Evolutionary conservation across 257 asterid genomes (phyloP).

Genomic region (Solanum boliviense): DNA sequence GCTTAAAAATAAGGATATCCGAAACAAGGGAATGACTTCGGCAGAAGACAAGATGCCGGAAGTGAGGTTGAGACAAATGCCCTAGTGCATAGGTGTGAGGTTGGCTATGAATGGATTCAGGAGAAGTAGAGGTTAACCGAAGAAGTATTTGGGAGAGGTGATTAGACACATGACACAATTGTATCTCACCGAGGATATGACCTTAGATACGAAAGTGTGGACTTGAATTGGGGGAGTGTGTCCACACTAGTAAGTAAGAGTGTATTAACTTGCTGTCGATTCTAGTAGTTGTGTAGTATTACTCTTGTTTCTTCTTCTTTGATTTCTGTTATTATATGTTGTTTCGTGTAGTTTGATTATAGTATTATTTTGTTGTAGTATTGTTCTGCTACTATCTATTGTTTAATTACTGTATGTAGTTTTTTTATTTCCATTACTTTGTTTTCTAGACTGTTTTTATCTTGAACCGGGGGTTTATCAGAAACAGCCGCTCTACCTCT

Average conservation of each 20-base stretch:
- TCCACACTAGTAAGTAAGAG: background rate
- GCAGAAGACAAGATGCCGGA: background rate
- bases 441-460: background rate
- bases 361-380: background rate
- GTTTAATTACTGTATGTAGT: background rate
- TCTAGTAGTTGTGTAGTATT: background rate
- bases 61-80: background rate
- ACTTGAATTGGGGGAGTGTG: background rate
- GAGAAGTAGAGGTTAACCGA: background rate
- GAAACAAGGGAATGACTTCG: background rate
- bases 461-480: background rate
- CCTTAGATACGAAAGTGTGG: background rate
- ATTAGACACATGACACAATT: background rate
- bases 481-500: background rate
- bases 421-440: background rate
- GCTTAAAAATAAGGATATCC: background rate
- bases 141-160: background rate
- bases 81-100: background rate
- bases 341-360: background rate
- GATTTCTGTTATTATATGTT: background rate
- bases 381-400: background rate
- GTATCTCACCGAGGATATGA: too few relatives aligned
- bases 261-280: background rate
- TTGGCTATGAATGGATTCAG: background rate
- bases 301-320: background rate